Conservation (phyloP, 192 early-diverging fungal species). For the Chytriomyces sp. region DNA sequence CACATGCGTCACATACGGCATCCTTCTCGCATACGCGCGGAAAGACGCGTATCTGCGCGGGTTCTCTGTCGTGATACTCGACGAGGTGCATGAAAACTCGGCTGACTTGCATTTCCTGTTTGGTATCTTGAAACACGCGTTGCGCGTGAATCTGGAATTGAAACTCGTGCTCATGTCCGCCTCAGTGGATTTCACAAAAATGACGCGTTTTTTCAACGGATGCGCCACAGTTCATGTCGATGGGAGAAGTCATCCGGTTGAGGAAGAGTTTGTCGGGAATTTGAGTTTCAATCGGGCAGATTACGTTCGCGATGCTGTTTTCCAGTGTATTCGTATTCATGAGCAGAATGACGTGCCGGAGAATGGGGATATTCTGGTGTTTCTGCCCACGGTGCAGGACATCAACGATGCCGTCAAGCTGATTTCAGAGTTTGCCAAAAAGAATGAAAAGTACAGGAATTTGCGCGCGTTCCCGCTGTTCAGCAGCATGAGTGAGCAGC, state of each 20-base stretch:
- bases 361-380: slow-evolving; percentile 40
- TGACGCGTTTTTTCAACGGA: slow-evolving; percentile 30
- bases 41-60: slow-evolving; percentile 20
- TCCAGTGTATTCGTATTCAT: slow-evolving; percentile 13
- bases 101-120: slow-evolving; percentile 37
- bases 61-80: slow-evolving; percentile 37
- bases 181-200: slow-evolving; percentile 16
- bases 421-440: slow-evolving; percentile 3
- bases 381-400: slow-evolving; percentile 24
- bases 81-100: slow-evolving; percentile 41
- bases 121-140: slow-evolving; percentile 32
- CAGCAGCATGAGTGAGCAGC: slow-evolving; percentile 13
- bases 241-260: slow-evolving; percentile 21
- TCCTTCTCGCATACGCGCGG: slow-evolving; percentile 33
- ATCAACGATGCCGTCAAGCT: slow-evolving; percentile 19
- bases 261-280: slow-evolving; percentile 12
- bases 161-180: slow-evolving; percentile 43
- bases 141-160: slow-evolving; percentile 21
- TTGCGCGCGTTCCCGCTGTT: slow-evolving; percentile 27
- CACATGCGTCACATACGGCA: slow-evolving; percentile 42
- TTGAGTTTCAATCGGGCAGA: not conserved
- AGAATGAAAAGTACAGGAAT: not conserved
- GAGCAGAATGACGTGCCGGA: not conserved
- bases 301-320: slow-evolving; percentile 12
- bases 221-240: slow-evolving; percentile 29